phyloP scores from a whole-genome alignment of 2,329 filamentous ascomycete genomes.

The Beauveria asiatica region DNA sequence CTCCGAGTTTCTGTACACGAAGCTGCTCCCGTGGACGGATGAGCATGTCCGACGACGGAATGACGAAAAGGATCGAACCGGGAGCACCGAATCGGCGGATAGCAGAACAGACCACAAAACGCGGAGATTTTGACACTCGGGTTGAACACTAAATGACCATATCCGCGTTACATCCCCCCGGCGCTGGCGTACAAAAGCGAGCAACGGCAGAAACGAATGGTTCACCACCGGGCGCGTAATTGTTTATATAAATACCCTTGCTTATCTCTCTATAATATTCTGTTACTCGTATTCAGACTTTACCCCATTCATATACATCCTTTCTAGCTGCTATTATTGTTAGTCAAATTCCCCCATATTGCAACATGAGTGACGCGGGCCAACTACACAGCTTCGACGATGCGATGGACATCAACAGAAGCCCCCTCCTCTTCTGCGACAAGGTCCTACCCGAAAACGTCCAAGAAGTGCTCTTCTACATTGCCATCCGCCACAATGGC shows the following conservation, averaged over 20 bases:
- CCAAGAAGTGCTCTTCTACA: not conserved
- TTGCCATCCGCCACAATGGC: not conserved
- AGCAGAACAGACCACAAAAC: not conserved
- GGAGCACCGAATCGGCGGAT: too few species aligned
- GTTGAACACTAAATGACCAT: not conserved
- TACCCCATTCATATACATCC: too few species aligned
- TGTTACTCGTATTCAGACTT: too few species aligned
- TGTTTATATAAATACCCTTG: not conserved
- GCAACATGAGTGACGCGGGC: too few species aligned
- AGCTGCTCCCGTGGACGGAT: not conserved
- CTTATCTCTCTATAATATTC: too few species aligned
- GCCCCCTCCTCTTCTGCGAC: not conserved
- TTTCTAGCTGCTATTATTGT: too few species aligned
- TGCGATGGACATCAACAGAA: too few species aligned
- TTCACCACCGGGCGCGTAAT: not conserved
- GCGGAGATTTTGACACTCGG: not conserved
- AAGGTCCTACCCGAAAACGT: not conserved
- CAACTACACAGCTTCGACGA: not conserved
- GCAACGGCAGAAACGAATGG: not conserved
- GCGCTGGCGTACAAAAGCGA: not conserved
- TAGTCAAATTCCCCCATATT: too few species aligned
- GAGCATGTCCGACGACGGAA: not conserved
- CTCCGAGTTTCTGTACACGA: not conserved
- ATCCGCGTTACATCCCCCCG: not conserved
- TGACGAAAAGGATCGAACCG: not conserved